Evolutionary conservation across 75 land plant species (phyloP).

Genomic region (Isoetes taiwanensis): DNA sequence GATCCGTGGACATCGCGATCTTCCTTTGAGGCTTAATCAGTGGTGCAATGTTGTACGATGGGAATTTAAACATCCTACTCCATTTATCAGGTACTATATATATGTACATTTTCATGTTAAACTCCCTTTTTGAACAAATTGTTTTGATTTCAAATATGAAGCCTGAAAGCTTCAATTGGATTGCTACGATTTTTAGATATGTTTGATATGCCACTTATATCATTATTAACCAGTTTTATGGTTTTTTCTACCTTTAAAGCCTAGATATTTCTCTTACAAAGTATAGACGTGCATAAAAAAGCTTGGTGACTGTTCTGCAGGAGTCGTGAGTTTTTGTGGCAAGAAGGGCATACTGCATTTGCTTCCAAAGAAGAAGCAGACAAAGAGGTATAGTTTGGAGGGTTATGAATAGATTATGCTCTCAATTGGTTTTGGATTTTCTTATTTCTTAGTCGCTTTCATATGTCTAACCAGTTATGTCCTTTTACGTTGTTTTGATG

Average conservation of each 20-base stretch:
- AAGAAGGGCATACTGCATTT: slow-evolving; percentile 99
- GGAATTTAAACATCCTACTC: slow-evolving; percentile 99
- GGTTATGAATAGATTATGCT: neutral
- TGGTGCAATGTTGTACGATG: slow-evolving; percentile 99
- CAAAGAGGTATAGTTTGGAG: slow-evolving; percentile 45
- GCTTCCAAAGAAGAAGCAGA: slow-evolving; percentile 95
- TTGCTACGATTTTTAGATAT: neutral
- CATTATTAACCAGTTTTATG: neutral
- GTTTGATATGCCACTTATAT: neutral
- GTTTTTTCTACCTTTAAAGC: neutral
- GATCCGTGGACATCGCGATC: slow-evolving; percentile 96
- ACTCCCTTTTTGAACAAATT: neutral
- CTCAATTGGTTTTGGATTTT: too few species aligned
- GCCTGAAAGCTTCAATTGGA: neutral
- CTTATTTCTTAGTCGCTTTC: too few species aligned
- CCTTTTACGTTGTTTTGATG: neutral
- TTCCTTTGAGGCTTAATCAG: slow-evolving; percentile 90
- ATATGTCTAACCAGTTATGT: too few species aligned
- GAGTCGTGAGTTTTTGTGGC: slow-evolving; percentile 99
- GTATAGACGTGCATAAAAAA: too few species aligned
- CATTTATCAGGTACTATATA: slow-evolving; percentile 73
- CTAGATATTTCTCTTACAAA: too few species aligned
- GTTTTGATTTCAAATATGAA: too few species aligned
- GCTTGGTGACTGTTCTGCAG: too few species aligned
- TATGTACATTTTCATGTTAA: too few species aligned